A percentile compares a stretch with the other conserved stretches of the same genome.
phyloP scores from a whole-genome alignment of 345 rosid species.

The Eucalyptus marginata region DNA sequence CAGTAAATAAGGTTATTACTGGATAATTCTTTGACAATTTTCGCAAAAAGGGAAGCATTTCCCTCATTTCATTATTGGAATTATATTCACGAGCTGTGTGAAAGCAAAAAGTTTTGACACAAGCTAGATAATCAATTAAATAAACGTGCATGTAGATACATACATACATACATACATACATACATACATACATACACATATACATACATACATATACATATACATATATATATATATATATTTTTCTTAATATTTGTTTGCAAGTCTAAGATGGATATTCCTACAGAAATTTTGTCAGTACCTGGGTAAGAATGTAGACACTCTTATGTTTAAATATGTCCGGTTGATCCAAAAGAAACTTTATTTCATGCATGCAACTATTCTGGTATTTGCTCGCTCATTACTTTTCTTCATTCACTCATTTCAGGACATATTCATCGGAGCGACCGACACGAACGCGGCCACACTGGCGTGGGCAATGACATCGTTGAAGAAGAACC shows the following conservation, averaged over 20 bases:
- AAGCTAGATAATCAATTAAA: not conserved
- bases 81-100: not conserved
- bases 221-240: not conserved
- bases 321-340: not conserved
- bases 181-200: not conserved
- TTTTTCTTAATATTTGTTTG: not conserved
- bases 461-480: constrained; percentile 33
- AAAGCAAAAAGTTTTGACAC: not conserved
- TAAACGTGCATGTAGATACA: not conserved
- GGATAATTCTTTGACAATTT: not conserved
- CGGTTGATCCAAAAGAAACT: not conserved
- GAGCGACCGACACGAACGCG: constrained; percentile 25
- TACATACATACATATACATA: too few relatives aligned
- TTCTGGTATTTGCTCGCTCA: not conserved
- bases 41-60: not conserved
- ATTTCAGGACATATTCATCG: constrained; percentile 21
- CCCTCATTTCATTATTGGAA: not conserved
- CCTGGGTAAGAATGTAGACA: not conserved
- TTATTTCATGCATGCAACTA: not conserved
- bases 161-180: not conserved
- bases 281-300: not conserved
- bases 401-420: not conserved
- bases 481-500: constrained; percentile 18
- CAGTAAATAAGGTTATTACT: not conserved
- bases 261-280: not conserved